These are phyloP conservation scores for Macrotyloma uniflorum DNA, from an alignment of 306 rosid species.

Conservation along the genomic window DNA sequence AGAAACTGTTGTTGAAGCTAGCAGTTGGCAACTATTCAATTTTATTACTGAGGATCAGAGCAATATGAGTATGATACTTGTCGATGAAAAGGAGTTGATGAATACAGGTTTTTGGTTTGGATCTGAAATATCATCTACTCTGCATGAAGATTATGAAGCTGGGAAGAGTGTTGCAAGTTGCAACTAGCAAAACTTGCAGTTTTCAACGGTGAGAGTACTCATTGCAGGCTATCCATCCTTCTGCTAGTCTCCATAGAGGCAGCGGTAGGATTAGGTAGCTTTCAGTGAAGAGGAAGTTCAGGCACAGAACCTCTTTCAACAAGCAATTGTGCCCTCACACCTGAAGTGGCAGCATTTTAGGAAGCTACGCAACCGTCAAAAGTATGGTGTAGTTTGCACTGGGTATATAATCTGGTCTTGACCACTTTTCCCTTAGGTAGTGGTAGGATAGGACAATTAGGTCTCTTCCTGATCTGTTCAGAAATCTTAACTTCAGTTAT, in stretches of 20 bases:
- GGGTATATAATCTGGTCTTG: background rate
- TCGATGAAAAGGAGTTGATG: background rate
- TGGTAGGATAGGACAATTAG: background rate
- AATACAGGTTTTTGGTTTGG: background rate
- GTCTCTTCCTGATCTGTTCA: background rate
- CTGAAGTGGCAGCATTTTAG: background rate
- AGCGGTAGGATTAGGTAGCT: background rate
- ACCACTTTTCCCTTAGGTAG: background rate
- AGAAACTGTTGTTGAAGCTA: background rate
- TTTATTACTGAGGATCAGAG: background rate
- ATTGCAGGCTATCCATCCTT: background rate
- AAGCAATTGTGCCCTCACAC: background rate
- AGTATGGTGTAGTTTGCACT: background rate
- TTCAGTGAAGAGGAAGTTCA: background rate
- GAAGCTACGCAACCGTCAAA: background rate
- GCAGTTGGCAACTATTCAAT: background rate
- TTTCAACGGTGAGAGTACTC: background rate
- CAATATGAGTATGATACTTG: background rate
- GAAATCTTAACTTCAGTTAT: background rate
- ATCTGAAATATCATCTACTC: background rate
- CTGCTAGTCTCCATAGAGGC: background rate
- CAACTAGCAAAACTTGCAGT: background rate
- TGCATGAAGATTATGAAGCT: background rate
- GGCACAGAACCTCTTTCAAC: background rate
- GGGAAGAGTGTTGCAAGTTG: background rate